Evolutionary conservation across 2,329 filamentous ascomycete species (phyloP).

Genomic region (Calonectria ilicicola): DNA sequence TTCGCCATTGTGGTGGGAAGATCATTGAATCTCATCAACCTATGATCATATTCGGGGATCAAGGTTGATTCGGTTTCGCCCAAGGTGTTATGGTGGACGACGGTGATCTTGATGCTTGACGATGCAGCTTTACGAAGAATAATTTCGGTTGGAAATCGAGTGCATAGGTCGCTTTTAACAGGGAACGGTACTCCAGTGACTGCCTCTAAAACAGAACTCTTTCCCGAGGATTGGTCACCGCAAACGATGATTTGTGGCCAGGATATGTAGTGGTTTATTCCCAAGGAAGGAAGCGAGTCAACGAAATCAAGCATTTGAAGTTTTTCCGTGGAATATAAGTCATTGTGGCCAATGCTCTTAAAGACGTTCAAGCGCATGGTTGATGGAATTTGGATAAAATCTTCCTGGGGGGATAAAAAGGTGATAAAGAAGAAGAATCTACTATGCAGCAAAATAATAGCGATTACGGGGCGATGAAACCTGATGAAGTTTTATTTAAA

Average conservation of each 20-base stretch:
- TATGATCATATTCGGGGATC: background rate
- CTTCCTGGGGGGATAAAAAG: too few species aligned
- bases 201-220: conserved; percentile 74
- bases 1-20: conserved; percentile 50
- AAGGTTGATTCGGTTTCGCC: background rate
- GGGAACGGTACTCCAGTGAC: conserved; percentile 73
- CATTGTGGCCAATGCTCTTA: background rate
- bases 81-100: background rate
- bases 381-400: too few species aligned
- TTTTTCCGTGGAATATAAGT: background rate
- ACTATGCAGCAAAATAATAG: too few species aligned
- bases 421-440: too few species aligned
- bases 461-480: too few species aligned
- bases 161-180: conserved; percentile 68
- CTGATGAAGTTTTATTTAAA: too few species aligned
- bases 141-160: conserved; percentile 72
- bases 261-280: conserved; percentile 50
- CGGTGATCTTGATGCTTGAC: background rate
- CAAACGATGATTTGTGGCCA: conserved; percentile 65
- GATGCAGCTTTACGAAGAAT: conserved; percentile 51
- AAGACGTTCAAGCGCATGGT: background rate
- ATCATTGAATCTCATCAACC: conserved; percentile 26
- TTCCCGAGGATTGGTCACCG: conserved; percentile 72
- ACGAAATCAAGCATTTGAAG: background rate
- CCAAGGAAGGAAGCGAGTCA: conserved; percentile 46